phyloP scores from a whole-genome alignment of 2,329 filamentous ascomycete species.

The Aureobasidium sp. region DNA sequence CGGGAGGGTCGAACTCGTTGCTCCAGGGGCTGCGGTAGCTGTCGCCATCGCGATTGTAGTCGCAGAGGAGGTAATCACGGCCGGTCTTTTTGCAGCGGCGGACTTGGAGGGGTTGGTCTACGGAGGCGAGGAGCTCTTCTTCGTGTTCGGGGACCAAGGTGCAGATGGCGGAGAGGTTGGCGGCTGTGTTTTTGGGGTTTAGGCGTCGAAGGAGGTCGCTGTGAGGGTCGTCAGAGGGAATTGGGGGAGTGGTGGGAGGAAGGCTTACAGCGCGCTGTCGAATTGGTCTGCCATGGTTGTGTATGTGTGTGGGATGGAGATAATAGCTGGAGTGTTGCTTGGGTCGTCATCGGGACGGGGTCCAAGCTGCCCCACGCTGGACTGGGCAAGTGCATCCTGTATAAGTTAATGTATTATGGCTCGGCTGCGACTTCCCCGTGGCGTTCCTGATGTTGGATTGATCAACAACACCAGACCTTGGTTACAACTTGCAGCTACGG shows the following conservation, averaged over 20 bases:
- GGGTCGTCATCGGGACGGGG: neutral
- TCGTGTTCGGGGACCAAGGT: slow-evolving; percentile 82
- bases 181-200: slow-evolving; percentile 84
- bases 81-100: slow-evolving; percentile 81
- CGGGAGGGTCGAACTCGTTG: slow-evolving; percentile 92
- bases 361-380: slow-evolving; percentile 14
- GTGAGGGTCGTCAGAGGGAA: slow-evolving; percentile 12
- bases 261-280: slow-evolving; percentile 18
- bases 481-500: too few relatives aligned
- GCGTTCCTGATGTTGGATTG: neutral
- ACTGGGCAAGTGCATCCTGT: too few relatives aligned
- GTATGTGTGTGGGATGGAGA: neutral
- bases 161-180: slow-evolving; percentile 85
- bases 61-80: slow-evolving; percentile 94
- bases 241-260: neutral
- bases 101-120: slow-evolving; percentile 87
- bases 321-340: slow-evolving; percentile 2
- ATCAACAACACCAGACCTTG: neutral
- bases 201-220: slow-evolving; percentile 98
- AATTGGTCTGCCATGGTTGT: slow-evolving; percentile 20
- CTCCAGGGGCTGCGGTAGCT: slow-evolving; percentile 98
- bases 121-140: slow-evolving; percentile 94
- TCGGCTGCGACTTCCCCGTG: slow-evolving; percentile 6
- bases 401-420: slow-evolving; percentile 11
- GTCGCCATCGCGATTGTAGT: slow-evolving; percentile 99